Base-by-base conservation (phyloP, 345 rosid genomes). In the Linum trigynum region DNA sequence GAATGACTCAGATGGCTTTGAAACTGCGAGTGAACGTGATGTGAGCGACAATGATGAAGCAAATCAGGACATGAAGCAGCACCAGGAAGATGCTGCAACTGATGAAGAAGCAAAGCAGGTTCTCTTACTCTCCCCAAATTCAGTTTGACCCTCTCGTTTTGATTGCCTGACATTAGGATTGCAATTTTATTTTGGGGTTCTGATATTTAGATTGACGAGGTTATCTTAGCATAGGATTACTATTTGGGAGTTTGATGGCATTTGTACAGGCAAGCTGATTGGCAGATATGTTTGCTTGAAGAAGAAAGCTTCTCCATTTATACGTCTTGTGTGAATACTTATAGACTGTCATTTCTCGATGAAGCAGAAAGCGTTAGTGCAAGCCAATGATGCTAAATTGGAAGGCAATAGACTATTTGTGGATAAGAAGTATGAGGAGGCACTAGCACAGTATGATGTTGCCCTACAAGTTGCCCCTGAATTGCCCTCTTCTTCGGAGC, bases 11-110 rank as follows among this genome's bases (percentile, higher is more conserved):
- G 96, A 92, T 68, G 96, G 96, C 14, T 92, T 85, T 69, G 95
- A 89, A 67, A 92, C 96, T 7, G 96, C 98, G n/a, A 92, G 92
- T 74, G 98, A 92, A 39, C 77, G 83, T 51, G 96, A 75, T 35
- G 71, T 81, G 6, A 78, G 82, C 60, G 90, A 81, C 35, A 69
- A 71, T 1, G 89, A 85, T 63, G 78, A 70, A 14, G 74, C 66
- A 0, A 61, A 42, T 15, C 38, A 48, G 11, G 71, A 45, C 51
- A 39, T 41, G 8, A 59, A 53, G 6, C 69, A 23, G 14, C 69
- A 59, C 55, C 68, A 42, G 10, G 71, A 69, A 38, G 79, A 43
- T 39, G 72, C 65, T 48, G 39, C 50, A 57, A 69, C 70, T 39
- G 82, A 81, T 8, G 76, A 65, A 8, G 73, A 67, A 72, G 70